Base-by-base conservation (phyloP, 208 protist species). In the Trypanosoma theileri region DNA sequence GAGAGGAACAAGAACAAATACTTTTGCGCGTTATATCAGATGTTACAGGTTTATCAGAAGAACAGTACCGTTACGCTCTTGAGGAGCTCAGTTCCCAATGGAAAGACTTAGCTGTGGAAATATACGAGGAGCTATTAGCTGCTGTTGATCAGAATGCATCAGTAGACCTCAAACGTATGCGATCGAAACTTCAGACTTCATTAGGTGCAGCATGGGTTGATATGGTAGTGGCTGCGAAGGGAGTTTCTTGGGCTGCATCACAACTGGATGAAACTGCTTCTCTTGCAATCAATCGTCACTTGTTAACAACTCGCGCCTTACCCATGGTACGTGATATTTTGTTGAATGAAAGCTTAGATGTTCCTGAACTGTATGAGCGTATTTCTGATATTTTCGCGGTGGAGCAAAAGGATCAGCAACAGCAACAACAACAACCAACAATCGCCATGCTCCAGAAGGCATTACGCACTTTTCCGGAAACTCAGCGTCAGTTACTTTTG, bases 321-420 rank as follows among this genome's bases (percentile, higher is more conserved):
- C 61, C 73, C 44, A 41, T 93, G 19, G 65, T 69, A 12, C 63
- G 70, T 31, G 69, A 82, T 40, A 72, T 90, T 45, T 48, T 93
- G 10, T 64, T 73, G 55, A 91, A 90, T 62, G 87, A 93, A 52
- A 82, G 82, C 54, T 73, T 90, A 17, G 82, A 90, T 73, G 56
- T 41, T 2, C 62, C 75, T 48, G 69, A 73, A 56, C 57, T 84
- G 58, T 77, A 77, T 63, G 63, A 65, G 48, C 64, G 71, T 60
- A 79, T 92, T 0, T 44, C 7, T 48, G 55, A 54, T 13, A 21
- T 51, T 3, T 4, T 73, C 24, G n/a, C 7, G 9, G 16, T 40
- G 44, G 69, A 31, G 35, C 40, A 67, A 24, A 40, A 40, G n/a
- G 26, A 54, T 35, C 1, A 35, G 9, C 55, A 59, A 35, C 24